Base-by-base conservation (phyloP, 805 yeast genomes). In the Kluyveromyces starmeri region DNA sequence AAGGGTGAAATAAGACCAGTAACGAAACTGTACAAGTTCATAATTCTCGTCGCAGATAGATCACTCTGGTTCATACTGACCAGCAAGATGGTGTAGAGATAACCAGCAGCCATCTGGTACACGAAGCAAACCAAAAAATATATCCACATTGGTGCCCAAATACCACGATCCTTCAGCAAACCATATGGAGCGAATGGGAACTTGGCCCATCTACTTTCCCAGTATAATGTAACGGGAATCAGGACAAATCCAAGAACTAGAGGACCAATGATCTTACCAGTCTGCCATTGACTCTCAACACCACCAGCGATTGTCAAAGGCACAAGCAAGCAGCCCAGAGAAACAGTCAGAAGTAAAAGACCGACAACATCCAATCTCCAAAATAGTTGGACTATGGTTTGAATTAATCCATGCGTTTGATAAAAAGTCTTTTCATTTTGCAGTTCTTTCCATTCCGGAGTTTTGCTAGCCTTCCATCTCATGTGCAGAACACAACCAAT, bases 261-360 rank as follows among this genome's bases (percentile, higher is more conserved):
- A 2, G 82, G 82, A 2, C 62, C 83, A 44, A 78, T 70, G 39
- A 72, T 65, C 24, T 68, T 55, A 8, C 68, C 80, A 37, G 58
- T 59, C 34, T 56, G 43, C 84, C 84, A 77, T 32, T 62, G 57
- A 4, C 56, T 43, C 1, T 47, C 27, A 25, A 51, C 45, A 28
- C 79, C 80, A 35, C 79, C 81, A 7, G 80, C 81, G n/a, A 78
- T 51, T 8, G 83, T 76, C 41, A 78, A 65, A 4, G 84, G 83
- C 23, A 70, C 70, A 40, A 78, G 63, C 28, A 78, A 60, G 32
- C 72, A 64, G 11, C 77, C 78, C 22, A 78, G 60, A 2, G 68
- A 66, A 16, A 69, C 68, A 38, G 69, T 58, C 29, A 75, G 45
- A 15, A 73, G 58, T 17, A 75, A 47, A 20, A 71, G 48, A 13